phyloP scores from a whole-genome alignment of 768 basidiomycete species.

The Vararia minispora region DNA sequence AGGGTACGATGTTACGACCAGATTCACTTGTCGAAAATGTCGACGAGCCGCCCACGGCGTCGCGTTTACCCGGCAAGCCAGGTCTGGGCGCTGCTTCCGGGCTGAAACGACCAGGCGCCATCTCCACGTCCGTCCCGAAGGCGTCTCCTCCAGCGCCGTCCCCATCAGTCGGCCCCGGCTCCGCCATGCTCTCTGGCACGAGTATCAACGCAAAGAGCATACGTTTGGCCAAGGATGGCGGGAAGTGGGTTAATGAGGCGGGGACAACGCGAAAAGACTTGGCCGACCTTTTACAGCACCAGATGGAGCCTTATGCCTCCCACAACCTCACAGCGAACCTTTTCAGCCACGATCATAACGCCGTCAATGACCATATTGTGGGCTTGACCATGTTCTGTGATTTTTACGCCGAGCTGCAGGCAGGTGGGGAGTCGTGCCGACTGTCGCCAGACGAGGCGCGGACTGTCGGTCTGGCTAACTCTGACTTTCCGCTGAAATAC shows the following conservation, averaged over 20 bases:
- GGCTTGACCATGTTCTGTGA: constrained; percentile 68
- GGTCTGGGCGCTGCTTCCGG: constrained; percentile 20
- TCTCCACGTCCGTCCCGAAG: constrained; percentile 20
- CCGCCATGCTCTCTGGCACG: constrained; percentile 33
- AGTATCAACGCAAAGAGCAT: constrained; percentile 54
- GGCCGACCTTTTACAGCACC: constrained; percentile 72
- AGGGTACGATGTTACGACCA: constrained; percentile 39
- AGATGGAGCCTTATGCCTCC: constrained; percentile 82
- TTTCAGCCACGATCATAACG: constrained; percentile 94
- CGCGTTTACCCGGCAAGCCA: constrained; percentile 26
- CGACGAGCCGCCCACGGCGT: constrained; percentile 22
- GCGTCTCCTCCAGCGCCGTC: constrained; percentile 21
- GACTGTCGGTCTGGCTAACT: constrained; percentile 68
- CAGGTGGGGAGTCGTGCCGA: constrained; percentile 43
- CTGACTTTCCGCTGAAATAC: constrained; percentile 90
- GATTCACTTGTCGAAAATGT: constrained; percentile 29
- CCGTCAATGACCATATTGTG: constrained; percentile 83
- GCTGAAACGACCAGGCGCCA: constrained; percentile 33
- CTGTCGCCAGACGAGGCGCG: constrained; percentile 36
- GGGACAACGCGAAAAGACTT: constrained; percentile 81
- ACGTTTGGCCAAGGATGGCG: constrained; percentile 63
- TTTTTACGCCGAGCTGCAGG: constrained; percentile 51
- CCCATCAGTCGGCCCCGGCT: constrained; percentile 20
- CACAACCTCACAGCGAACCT: constrained; percentile 65
- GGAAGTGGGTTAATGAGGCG: constrained; percentile 78